Base-by-base conservation (phyloP, 805 yeast species). In the Nematodospora valgi region DNA sequence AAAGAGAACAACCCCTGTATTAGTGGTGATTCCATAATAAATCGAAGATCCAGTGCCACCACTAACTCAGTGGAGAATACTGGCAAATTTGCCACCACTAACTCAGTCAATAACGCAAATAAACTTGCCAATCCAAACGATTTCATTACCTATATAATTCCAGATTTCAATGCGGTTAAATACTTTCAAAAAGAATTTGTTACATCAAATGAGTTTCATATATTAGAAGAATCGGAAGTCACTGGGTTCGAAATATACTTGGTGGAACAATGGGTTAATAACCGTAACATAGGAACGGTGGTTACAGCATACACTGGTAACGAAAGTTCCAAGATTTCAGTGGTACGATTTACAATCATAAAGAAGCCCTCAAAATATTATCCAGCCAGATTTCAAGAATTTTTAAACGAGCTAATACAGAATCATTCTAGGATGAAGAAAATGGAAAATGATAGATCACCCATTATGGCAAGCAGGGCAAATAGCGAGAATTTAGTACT, bases 221-320 rank as follows among this genome's bases (percentile, higher is more conserved):
- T 69, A 9, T 43, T 70, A 23, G 75, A 74, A 30, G 70, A 67
- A 35, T 58, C 78, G 4, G 61, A 59, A 7, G 66, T 82, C 16
- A 48, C 66, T 1, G 98, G 98, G 2, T 87, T 83, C 53, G 98
- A 93, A 58, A 74, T 85, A 11, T 93, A 93, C 55, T 68, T 93
- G 24, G 95, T 91, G 8, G 98, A 93, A 56, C 97, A 91, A 57
- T 93, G 98, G 98, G 82, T 85, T 3, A 71, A 82, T 22, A 80
- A 80, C 39, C 67, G 98, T 29, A 68, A 74, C 27, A 62, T 78
- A 9, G 79, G 85, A 17, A 70, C 82, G 1, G 70, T 84, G 4
- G 80, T 91, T 12, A 78, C 93, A 1, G 77, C 91, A 0, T 93
- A 75, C 56, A 91, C 98, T 0, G 98, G 98, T 3, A 85, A 87